Conservation (phyloP, 495 filamentous ascomycete species). For the Sporormia fimetaria region DNA sequence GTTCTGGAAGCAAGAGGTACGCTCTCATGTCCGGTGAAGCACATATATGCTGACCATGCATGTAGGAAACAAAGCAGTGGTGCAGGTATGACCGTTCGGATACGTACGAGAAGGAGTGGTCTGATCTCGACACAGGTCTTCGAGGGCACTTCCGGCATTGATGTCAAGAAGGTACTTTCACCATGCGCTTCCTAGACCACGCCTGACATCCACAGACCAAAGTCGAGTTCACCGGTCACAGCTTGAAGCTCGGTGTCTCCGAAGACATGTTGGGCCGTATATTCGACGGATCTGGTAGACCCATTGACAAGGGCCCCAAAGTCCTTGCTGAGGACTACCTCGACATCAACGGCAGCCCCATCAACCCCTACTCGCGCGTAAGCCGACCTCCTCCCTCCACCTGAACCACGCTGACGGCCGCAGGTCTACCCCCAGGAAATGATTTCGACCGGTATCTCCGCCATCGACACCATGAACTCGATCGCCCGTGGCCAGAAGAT, state of each 20-base stretch:
- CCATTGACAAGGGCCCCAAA: conserved; percentile 98
- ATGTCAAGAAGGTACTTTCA: conserved; percentile 80
- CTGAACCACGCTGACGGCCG: conserved; percentile 13
- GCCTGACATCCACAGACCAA: conserved; percentile 50
- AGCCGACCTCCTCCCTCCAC: conserved; percentile 19
- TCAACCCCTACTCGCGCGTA: conserved; percentile 96
- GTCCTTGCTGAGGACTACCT: conserved; percentile 95
- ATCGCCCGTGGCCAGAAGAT: conserved; percentile 99
- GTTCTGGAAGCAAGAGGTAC: conserved; percentile 93
- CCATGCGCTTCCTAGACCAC: not conserved
- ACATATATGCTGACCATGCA: conserved; percentile 4
- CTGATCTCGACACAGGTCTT: conserved; percentile 56
- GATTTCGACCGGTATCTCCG: conserved; percentile 98
- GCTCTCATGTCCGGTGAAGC: conserved; percentile 2
- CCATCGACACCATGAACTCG: conserved; percentile 99
- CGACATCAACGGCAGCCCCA: conserved; percentile 98
- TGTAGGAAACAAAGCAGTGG: conserved; percentile 77
- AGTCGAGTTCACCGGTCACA: conserved; percentile 95
- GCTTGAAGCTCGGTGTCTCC: conserved; percentile 93
- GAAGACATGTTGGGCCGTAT: conserved; percentile 99
- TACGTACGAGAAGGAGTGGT: not conserved
- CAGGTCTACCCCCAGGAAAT: conserved; percentile 98
- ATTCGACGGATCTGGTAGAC: conserved; percentile 93
- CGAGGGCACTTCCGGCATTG: conserved; percentile 91
- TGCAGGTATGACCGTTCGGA: conserved; percentile 48